Evolutionary conservation across 208 protist species (phyloP).

Genomic region (Trypanosomatidae sp.): DNA sequence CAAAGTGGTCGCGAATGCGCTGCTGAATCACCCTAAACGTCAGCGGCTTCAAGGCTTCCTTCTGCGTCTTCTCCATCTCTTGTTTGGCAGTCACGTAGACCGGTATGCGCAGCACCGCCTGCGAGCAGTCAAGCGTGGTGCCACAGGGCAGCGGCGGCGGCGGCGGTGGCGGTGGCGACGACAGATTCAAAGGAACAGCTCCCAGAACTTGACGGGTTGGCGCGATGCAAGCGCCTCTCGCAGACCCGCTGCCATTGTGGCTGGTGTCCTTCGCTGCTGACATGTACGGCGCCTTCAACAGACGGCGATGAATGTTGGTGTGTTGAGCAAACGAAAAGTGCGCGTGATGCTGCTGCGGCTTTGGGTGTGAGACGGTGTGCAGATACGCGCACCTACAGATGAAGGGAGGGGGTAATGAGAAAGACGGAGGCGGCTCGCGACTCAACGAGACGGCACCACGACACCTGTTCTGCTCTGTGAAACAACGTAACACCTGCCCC

Average conservation of each 20-base stretch:
- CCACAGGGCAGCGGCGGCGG: constrained; percentile 3
- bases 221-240: not conserved
- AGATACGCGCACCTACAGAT: too few relatives aligned
- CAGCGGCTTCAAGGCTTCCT: constrained; percentile 8
- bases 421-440: not conserved
- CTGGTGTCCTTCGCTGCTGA: not conserved
- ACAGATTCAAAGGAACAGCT: constrained; percentile 12
- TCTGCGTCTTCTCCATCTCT: constrained; percentile 5
- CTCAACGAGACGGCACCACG: not conserved
- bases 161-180: not conserved
- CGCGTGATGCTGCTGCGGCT: not conserved
- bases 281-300: not conserved
- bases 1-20: constrained; percentile 32
- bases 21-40: constrained; percentile 35
- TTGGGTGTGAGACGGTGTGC: not conserved
- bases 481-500: not conserved
- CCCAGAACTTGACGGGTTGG: constrained; percentile 11
- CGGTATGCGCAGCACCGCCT: constrained; percentile 17
- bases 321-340: too few relatives aligned
- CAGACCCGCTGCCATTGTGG: not conserved
- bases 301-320: too few relatives aligned
- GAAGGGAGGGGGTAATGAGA: not conserved
- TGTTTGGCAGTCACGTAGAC: constrained; percentile 19
- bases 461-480: not conserved
- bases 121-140: constrained; percentile 24